These are phyloP conservation scores for Boletales sp. DNA, from an alignment of 768 basidiomycete species.

Conservation along the genomic window DNA sequence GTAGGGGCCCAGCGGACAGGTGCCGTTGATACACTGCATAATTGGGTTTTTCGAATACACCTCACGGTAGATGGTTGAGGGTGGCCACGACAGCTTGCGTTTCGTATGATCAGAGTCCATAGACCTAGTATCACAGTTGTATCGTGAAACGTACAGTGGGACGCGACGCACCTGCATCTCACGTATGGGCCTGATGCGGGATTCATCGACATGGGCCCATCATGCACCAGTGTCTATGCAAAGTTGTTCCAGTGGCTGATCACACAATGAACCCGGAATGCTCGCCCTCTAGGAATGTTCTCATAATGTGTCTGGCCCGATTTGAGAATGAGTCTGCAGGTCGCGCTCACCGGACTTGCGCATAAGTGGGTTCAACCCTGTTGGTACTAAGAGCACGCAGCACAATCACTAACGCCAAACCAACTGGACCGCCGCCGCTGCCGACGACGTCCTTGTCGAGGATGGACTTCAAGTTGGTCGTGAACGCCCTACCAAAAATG, in stretches of 20 bases:
- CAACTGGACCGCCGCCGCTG: constrained; percentile 92
- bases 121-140: constrained; percentile 49
- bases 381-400: constrained; percentile 31
- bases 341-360: no score
- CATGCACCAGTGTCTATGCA: constrained; percentile 77
- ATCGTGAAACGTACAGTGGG: not conserved
- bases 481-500: no score
- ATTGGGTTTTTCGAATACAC: constrained; percentile 59
- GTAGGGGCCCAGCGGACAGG: constrained; percentile 92
- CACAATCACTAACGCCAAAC: constrained; percentile 84
- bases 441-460: constrained; percentile 84
- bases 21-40: constrained; percentile 91
- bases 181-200: constrained; percentile 68
- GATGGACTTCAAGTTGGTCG: no score
- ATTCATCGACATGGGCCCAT: constrained; percentile 73
- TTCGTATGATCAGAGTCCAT: constrained; percentile 82
- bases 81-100: constrained; percentile 90
- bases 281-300: constrained; percentile 61
- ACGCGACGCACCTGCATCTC: constrained; percentile 71
- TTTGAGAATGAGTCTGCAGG: constrained; percentile 70
- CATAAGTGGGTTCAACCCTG: constrained; percentile 53
- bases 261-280: constrained; percentile 1
- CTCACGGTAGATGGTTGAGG: constrained; percentile 66
- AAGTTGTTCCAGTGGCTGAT: not conserved
- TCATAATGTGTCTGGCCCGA: constrained; percentile 73